These are phyloP conservation scores for Trichoderma afroharzianum DNA, from an alignment of 2,329 filamentous ascomycete genomes.

Conservation along the genomic window DNA sequence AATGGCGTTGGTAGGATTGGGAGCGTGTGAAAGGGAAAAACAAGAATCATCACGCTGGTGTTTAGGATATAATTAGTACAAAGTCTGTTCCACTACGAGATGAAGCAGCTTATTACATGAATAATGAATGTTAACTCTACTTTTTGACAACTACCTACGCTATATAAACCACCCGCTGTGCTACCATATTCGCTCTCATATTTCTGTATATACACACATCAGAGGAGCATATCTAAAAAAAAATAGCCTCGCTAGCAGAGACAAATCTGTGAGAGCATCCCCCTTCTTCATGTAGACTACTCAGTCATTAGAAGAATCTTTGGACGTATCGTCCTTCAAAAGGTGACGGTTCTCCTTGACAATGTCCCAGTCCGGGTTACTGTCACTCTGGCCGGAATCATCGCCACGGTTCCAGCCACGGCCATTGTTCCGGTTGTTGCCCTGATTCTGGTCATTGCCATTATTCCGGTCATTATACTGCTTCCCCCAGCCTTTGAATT, in stretches of 20 bases:
- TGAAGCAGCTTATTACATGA: neutral
- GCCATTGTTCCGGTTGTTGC: neutral
- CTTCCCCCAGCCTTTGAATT: neutral
- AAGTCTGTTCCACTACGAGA: neutral
- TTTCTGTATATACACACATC: neutral
- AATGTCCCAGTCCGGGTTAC: neutral
- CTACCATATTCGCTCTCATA: neutral
- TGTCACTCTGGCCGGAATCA: neutral
- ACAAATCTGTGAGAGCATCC: neutral
- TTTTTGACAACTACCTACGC: neutral
- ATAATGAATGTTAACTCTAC: neutral
- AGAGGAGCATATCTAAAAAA: neutral
- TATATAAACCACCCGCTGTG: neutral
- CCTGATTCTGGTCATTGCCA: neutral
- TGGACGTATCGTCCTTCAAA: neutral
- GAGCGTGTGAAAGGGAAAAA: neutral
- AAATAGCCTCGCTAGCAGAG: neutral
- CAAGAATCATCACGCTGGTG: neutral
- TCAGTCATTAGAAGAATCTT: neutral
- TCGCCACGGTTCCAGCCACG: neutral
- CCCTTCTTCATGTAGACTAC: neutral
- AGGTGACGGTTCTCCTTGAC: neutral
- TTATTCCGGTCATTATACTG: neutral
- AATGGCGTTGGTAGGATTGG: conserved; percentile 10
- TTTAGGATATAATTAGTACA: neutral